These are phyloP conservation scores for Nitzschia sp. DNA, from an alignment of 108 stramenopile genomes.

Conservation along the genomic window DNA sequence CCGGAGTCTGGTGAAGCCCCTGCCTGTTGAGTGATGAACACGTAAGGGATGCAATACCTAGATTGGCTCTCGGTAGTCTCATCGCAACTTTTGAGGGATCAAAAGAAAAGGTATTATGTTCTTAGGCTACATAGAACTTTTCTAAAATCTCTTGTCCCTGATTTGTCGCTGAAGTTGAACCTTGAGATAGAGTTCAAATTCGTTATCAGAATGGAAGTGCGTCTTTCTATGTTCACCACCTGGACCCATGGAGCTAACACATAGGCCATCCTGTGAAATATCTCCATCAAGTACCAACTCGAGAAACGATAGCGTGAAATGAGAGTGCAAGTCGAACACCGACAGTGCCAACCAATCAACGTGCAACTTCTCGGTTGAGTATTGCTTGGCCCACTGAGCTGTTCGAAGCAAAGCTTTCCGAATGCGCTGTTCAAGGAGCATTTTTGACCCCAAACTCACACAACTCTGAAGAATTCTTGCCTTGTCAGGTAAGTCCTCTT, in stretches of 20 bases:
- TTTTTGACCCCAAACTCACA: conserved; percentile 69
- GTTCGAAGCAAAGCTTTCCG: conserved; percentile 41
- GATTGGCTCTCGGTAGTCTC: no score
- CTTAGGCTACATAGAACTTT: not conserved
- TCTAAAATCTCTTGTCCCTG: conserved; percentile 4
- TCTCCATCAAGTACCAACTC: conserved; percentile 51
- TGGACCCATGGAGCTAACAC: conserved; percentile 44
- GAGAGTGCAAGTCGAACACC: conserved; percentile 70
- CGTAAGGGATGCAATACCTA: no score
- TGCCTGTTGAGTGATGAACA: no score
- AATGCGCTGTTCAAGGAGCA: conserved; percentile 74
- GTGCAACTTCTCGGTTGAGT: conserved; percentile 31
- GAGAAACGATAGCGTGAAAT: conserved; percentile 50
- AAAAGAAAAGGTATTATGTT: no score
- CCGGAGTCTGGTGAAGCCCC: no score
- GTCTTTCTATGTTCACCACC: conserved; percentile 55
- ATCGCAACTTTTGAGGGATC: no score
- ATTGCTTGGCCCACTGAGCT: conserved; percentile 42
- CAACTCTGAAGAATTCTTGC: conserved; percentile 70
- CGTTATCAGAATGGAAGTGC: conserved; percentile 63
- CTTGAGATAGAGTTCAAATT: conserved; percentile 72
- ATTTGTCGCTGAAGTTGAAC: conserved; percentile 44
- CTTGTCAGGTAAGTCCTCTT: conserved; percentile 39
- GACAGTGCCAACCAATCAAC: conserved; percentile 76
- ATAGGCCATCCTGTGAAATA: conserved; percentile 59